phyloP scores from a whole-genome alignment of 441 rosid genomes.

The Euphorbia celastroides region DNA sequence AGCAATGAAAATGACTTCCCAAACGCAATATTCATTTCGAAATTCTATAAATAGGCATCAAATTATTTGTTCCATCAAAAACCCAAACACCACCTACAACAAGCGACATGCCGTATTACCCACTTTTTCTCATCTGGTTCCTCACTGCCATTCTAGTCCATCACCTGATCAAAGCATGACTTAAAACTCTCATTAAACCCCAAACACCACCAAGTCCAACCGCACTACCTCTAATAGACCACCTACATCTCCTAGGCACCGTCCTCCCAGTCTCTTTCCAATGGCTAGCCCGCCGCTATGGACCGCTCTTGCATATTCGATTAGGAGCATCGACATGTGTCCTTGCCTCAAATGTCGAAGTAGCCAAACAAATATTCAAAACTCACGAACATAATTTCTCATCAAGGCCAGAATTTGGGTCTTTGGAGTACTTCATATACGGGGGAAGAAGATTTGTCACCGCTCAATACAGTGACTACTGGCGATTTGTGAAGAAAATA shows the following conservation, averaged over 20 bases:
- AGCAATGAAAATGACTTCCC: background rate
- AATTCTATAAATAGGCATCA: slow-evolving; percentile 7
- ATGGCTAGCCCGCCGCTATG: slow-evolving; percentile 44
- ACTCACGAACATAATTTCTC: slow-evolving; percentile 34
- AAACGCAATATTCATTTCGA: background rate
- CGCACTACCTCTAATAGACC: slow-evolving; percentile 63
- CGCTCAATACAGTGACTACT: slow-evolving; percentile 37
- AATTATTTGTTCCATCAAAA: background rate
- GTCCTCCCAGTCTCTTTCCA: slow-evolving; percentile 56
- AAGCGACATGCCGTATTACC: slow-evolving; percentile 13
- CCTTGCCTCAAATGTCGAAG: slow-evolving; percentile 43
- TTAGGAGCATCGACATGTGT: slow-evolving; percentile 56
- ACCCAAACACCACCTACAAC: slow-evolving; percentile 11
- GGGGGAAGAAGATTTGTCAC: slow-evolving; percentile 24
- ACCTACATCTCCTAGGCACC: slow-evolving; percentile 53
- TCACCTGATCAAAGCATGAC: slow-evolving; percentile 27
- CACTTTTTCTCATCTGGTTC: slow-evolving; percentile 29
- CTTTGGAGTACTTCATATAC: slow-evolving; percentile 23
- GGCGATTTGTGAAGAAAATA: slow-evolving; percentile 42
- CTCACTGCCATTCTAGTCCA: slow-evolving; percentile 26
- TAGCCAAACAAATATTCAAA: slow-evolving; percentile 36
- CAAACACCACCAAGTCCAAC: slow-evolving; percentile 49
- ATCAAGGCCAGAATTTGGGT: slow-evolving; percentile 21
- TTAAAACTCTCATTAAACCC: slow-evolving; percentile 9
- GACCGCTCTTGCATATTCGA: slow-evolving; percentile 59